phyloP scores from a whole-genome alignment of 75 land plant species.

The Cryptomeria japonica region DNA sequence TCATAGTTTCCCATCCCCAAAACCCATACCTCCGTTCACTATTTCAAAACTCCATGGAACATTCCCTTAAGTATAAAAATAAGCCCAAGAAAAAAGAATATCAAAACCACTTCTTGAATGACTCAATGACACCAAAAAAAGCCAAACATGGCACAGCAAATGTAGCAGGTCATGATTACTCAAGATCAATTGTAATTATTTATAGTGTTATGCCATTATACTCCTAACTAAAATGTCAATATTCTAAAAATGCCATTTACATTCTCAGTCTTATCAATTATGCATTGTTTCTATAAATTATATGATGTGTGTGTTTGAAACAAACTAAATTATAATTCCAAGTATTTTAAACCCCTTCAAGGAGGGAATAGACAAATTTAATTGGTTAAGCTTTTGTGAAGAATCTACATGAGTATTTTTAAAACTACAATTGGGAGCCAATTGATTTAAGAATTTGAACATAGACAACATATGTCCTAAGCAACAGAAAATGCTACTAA shows the following conservation, averaged over 20 bases:
- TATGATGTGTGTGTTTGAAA: not conserved
- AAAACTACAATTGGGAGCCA: not conserved
- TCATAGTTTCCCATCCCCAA: too few species aligned
- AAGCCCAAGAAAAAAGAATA: too few species aligned
- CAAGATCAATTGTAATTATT: too few species aligned
- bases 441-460: not conserved
- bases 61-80: too few species aligned
- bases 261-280: not conserved
- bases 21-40: too few species aligned
- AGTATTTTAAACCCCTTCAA: not conserved
- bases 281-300: not conserved
- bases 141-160: too few species aligned
- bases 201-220: too few species aligned
- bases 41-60: too few species aligned
- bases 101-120: too few species aligned
- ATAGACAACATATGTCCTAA: not conserved
- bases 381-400: not conserved
- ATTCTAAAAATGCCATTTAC: too few species aligned
- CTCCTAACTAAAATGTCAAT: not conserved
- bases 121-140: too few species aligned
- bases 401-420: not conserved
- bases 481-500: conserved; percentile 27
- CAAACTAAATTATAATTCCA: not conserved
- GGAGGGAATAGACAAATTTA: not conserved
- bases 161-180: too few species aligned